Conservation (phyloP, 2,329 filamentous ascomycete species). For the Stagonosporopsis vannaccii region DNA sequence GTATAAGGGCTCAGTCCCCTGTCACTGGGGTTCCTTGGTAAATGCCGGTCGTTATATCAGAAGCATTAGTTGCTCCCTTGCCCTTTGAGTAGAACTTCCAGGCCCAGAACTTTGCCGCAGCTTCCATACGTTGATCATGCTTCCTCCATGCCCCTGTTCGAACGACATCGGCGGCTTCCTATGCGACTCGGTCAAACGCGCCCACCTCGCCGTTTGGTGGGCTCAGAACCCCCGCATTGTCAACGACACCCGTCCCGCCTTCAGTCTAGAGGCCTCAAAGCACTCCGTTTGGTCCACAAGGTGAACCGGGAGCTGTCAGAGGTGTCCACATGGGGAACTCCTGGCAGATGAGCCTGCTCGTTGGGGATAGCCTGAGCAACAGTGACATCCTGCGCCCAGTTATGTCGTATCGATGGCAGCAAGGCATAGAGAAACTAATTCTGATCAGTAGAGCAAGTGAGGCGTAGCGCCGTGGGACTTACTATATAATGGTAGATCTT, state of each 20-base stretch:
- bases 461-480: slow-evolving; percentile 29
- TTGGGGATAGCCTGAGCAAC: slow-evolving; percentile 59
- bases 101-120: slow-evolving; percentile 8
- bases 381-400: slow-evolving; percentile 64
- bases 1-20: slow-evolving; percentile 13
- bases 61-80: neutral
- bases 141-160: slow-evolving; percentile 24
- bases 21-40: neutral
- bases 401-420: slow-evolving; percentile 59
- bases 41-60: slow-evolving; percentile 5
- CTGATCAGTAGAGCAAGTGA: neutral
- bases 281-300: slow-evolving; percentile 68
- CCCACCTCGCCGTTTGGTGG: slow-evolving; percentile 5
- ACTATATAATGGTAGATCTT: slow-evolving; percentile 67
- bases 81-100: neutral
- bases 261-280: slow-evolving; percentile 24
- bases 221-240: slow-evolving; percentile 18
- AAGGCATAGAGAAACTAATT: slow-evolving; percentile 65
- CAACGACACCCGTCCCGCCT: slow-evolving; percentile 20
- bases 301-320: slow-evolving; percentile 70
- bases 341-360: slow-evolving; percentile 65
- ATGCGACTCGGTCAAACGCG: slow-evolving; percentile 19
- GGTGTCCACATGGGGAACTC: slow-evolving; percentile 78
- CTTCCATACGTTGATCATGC: slow-evolving; percentile 30
- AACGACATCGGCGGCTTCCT: slow-evolving; percentile 27